Percentiles rank a stretch among this genome's conserved stretches.
phyloP scores from a whole-genome alignment of 2,329 filamentous ascomycete genomes.

The Exophiala oligosperma region DNA sequence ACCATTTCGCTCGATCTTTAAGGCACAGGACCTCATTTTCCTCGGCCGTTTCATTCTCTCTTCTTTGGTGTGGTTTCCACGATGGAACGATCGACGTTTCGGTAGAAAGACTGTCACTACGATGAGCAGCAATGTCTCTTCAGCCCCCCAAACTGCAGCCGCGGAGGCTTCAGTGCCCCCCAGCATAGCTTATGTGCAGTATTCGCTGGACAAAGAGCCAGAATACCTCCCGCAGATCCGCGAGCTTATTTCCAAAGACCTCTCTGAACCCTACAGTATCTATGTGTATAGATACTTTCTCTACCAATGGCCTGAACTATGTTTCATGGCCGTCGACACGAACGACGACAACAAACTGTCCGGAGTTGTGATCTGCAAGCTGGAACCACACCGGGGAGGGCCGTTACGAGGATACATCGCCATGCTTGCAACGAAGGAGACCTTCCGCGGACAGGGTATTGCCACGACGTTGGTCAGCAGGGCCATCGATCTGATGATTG shows the following conservation, averaged over 20 bases:
- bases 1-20: neutral
- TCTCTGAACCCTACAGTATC: conserved; percentile 98
- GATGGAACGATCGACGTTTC: conserved; percentile 12
- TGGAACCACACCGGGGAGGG: conserved; percentile 84
- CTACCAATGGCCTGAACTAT: conserved; percentile 97
- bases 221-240: conserved; percentile 81
- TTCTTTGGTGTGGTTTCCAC: neutral
- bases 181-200: conserved; percentile 57
- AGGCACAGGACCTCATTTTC: neutral
- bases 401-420: conserved; percentile 93
- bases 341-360: conserved; percentile 67
- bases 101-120: conserved; percentile 4
- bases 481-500: conserved; percentile 88
- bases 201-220: conserved; percentile 60
- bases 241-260: conserved; percentile 88
- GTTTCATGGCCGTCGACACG: conserved; percentile 73
- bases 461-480: conserved; percentile 84
- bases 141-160: conserved; percentile 3
- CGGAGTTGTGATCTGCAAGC: conserved; percentile 91
- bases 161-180: conserved; percentile 8
- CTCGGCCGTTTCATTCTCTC: neutral
- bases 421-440: conserved; percentile 88
- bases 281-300: conserved; percentile 99
- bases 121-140: conserved; percentile 24
- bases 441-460: conserved; percentile 80